Conservation (phyloP, 2,329 filamentous ascomycete genomes). For the Scolecobasidium constrictum region DNA sequence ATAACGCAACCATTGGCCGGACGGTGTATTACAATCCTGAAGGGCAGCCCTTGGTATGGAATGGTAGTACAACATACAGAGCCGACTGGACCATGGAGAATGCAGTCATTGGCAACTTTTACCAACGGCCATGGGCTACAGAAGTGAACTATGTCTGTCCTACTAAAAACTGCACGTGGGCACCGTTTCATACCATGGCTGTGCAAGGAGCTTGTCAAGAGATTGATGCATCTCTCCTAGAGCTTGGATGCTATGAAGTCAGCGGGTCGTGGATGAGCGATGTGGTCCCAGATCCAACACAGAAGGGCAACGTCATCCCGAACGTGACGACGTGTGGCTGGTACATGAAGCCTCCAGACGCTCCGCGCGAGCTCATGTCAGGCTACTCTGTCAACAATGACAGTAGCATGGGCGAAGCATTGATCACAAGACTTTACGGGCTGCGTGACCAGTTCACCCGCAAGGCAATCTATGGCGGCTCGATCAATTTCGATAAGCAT, state of each 20-base stretch:
- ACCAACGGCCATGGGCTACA: background rate
- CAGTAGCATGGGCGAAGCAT: background rate
- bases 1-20: conserved; percentile 13
- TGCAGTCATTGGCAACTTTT: background rate
- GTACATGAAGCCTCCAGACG: conserved; percentile 3
- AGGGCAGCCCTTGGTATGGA: background rate
- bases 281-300: background rate
- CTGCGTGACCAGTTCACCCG: conserved; percentile 2
- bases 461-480: background rate
- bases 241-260: background rate
- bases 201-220: conserved; percentile 8
- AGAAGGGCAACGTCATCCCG: background rate
- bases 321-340: conserved; percentile 8
- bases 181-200: conserved; percentile 6
- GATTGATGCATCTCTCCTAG: background rate
- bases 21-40: background rate
- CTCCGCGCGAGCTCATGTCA: background rate
- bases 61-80: background rate
- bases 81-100: background rate
- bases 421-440: conserved; percentile 2
- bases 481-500: conserved; percentile 2
- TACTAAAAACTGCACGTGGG: conserved; percentile 6
- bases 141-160: conserved; percentile 1
- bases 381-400: background rate
- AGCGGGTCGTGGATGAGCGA: background rate